Conservation (phyloP, 1,284 basidiomycete species). For the Ceratobasidium sp. region DNA sequence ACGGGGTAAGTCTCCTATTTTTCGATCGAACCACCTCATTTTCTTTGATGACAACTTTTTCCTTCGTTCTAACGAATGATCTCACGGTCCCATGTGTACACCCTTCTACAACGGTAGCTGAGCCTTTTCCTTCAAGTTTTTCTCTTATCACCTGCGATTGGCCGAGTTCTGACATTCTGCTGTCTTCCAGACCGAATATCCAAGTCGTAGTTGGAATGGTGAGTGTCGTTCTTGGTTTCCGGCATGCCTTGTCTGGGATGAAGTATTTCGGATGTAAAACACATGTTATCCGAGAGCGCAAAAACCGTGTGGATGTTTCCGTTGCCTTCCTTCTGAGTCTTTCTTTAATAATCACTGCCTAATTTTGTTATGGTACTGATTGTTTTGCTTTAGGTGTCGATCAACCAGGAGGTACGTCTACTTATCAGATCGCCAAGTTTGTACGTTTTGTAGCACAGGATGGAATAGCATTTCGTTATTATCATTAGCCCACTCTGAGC, state of each 20-base stretch:
- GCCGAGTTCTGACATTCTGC: neutral
- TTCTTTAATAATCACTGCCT: constrained; percentile 21
- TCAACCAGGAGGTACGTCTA: neutral
- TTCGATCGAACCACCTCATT: neutral
- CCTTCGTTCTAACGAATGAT: constrained; percentile 46
- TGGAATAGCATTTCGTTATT: too few relatives aligned
- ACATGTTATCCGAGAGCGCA: constrained; percentile 66
- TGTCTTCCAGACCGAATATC: neutral
- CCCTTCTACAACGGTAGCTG: constrained; percentile 46
- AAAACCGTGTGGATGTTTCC: constrained; percentile 67
- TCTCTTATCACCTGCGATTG: neutral
- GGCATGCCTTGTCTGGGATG: constrained; percentile 56
- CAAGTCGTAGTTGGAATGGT: neutral
- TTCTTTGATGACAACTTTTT: constrained; percentile 42
- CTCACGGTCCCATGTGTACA: constrained; percentile 44
- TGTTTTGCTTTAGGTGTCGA: neutral
- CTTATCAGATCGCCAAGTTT: neutral
- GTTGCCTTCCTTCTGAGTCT: constrained; percentile 70
- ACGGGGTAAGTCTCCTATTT: neutral
- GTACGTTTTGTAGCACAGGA: too few relatives aligned
- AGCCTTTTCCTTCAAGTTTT: neutral
- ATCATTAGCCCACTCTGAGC: neutral
- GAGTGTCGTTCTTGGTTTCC: constrained; percentile 38
- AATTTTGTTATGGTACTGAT: neutral
- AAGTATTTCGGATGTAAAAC: constrained; percentile 67